phyloP scores from a whole-genome alignment of 1,139 yeast species.

The Eremothecium cymbalariae region DNA sequence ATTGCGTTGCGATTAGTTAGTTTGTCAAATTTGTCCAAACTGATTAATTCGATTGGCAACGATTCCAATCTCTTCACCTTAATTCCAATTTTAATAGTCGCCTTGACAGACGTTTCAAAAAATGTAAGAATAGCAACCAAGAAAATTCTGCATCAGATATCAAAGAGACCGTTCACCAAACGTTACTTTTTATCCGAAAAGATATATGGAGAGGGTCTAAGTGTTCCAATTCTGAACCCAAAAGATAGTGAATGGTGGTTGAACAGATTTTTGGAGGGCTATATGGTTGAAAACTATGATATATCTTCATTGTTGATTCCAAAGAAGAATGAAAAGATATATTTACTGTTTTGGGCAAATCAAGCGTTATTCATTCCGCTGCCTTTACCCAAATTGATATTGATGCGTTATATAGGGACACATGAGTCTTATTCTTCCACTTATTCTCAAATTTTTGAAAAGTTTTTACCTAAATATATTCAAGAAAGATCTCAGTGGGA shows the following conservation, averaged over 20 bases:
- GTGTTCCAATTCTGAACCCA: conserved; percentile 53
- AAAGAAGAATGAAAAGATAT: conserved; percentile 39
- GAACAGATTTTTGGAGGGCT: conserved; percentile 39
- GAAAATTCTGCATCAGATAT: conserved; percentile 31
- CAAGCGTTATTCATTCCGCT: conserved; percentile 40
- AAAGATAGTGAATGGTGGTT: conserved; percentile 51
- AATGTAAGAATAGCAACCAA: conserved; percentile 35
- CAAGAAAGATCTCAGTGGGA: conserved; percentile 40
- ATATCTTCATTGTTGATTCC: conserved; percentile 36
- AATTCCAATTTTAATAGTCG: conserved; percentile 38
- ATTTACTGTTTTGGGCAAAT: conserved; percentile 42
- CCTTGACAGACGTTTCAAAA: conserved; percentile 36
- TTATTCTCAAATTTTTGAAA: conserved; percentile 35
- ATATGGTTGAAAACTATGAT: conserved; percentile 40
- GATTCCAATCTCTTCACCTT: conserved; percentile 36
- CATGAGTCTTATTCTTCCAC: conserved; percentile 26
- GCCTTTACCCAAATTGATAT: conserved; percentile 39
- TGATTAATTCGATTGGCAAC: conserved; percentile 34
- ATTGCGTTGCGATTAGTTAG: conserved; percentile 45
- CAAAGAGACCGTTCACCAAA: conserved; percentile 35
- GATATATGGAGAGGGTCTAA: conserved; percentile 42
- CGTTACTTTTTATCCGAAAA: conserved; percentile 36
- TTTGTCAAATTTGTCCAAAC: conserved; percentile 35
- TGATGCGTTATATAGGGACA: conserved; percentile 30
- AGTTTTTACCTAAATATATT: conserved; percentile 36